These are phyloP conservation scores for Castanea sativa DNA, from an alignment of 306 rosid species.

Conservation along the genomic window DNA sequence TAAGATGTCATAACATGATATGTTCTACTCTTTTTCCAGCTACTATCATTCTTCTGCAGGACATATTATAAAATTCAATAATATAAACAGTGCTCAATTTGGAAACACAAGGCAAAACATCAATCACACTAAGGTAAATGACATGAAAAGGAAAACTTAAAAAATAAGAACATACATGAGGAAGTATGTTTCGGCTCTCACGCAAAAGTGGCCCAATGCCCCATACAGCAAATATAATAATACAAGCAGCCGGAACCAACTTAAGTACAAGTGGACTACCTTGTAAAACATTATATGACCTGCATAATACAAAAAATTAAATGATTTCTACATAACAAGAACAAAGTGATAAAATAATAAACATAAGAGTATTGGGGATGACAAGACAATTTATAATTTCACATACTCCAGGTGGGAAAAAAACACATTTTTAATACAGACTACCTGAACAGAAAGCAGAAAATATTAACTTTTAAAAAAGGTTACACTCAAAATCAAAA, in stretches of 20 bases:
- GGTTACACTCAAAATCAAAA: background rate
- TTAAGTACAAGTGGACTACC: slow-evolving; percentile 55
- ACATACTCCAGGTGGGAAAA: background rate
- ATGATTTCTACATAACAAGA: slow-evolving; percentile 3
- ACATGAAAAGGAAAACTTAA: slow-evolving; percentile 21
- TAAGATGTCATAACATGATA: slow-evolving; percentile 58
- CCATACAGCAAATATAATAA: slow-evolving; percentile 73
- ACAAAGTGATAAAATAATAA: slow-evolving; percentile 1
- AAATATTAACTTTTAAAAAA: background rate
- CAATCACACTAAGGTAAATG: slow-evolving; percentile 4
- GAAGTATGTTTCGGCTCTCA: slow-evolving; percentile 51
- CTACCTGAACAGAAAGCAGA: background rate
- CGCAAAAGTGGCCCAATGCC: slow-evolving; percentile 74
- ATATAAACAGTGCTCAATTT: background rate
- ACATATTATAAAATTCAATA: slow-evolving; percentile 13
- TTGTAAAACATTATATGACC: slow-evolving; percentile 60
- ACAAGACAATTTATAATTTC: slow-evolving; percentile 5
- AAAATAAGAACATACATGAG: slow-evolving; percentile 44
- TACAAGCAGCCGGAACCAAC: slow-evolving; percentile 66
- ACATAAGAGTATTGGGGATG: background rate
- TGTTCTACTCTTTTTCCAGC: slow-evolving; percentile 84
- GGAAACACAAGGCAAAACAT: background rate
- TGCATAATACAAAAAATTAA: slow-evolving; percentile 33
- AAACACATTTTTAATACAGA: background rate
- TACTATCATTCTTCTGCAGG: slow-evolving; percentile 70